Evolutionary conservation across 306 rosid species (phyloP).

Genomic region (Astragalus glycyphyllos): DNA sequence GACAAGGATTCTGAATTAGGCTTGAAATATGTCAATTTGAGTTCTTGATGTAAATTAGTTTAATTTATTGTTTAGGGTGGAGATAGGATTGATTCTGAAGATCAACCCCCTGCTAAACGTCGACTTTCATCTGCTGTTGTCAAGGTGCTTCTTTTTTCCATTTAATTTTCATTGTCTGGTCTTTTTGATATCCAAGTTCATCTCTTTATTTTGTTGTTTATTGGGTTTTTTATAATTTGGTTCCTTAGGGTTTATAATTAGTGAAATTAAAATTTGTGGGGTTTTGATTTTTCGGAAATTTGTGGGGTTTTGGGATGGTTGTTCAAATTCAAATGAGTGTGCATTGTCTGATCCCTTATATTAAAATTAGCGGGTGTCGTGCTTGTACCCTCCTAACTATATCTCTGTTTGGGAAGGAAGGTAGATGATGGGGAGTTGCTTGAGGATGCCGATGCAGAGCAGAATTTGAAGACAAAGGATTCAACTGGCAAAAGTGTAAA

Average conservation of each 20-base stretch:
- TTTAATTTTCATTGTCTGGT: not conserved
- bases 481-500: conserved; percentile 39
- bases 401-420: conserved; percentile 51
- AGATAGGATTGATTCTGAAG: conserved; percentile 68
- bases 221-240: conserved; percentile 1
- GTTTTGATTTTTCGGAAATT: not conserved
- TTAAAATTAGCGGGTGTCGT: not conserved
- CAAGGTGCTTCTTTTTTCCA: conserved; percentile 53
- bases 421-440: conserved; percentile 79
- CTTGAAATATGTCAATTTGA: not conserved
- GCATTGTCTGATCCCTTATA: not conserved
- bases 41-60: not conserved
- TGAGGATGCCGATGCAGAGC: conserved; percentile 57
- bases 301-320: not conserved
- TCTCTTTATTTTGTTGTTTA: not conserved
- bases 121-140: conserved; percentile 92
- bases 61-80: conserved; percentile 48
- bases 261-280: not conserved
- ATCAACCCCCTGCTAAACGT: conserved; percentile 79
- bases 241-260: not conserved
- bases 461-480: conserved; percentile 53
- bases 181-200: not conserved
- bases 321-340: conserved; percentile 26
- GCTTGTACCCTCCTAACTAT: not conserved
- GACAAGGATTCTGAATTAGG: not conserved